Evolutionary conservation across 2,329 filamentous ascomycete species (phyloP).

Genomic region (Pseudogymnoascus sp.): DNA sequence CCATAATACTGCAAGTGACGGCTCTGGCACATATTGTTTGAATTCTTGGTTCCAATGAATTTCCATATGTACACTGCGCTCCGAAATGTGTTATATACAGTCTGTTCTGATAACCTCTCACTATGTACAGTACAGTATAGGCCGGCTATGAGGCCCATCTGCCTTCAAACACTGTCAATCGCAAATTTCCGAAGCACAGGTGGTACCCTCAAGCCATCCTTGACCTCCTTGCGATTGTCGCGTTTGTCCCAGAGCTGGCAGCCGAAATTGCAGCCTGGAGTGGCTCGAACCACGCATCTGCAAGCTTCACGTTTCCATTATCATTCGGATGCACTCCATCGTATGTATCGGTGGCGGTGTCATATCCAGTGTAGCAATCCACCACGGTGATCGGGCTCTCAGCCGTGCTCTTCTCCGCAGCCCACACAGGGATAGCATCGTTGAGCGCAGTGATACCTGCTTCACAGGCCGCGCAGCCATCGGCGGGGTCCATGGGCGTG

Average conservation of each 20-base stretch:
- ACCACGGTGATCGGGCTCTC: conserved; percentile 28
- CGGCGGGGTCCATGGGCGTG: conserved; percentile 26
- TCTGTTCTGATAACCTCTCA: neutral
- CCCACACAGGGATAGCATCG: conserved; percentile 27
- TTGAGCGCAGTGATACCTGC: conserved; percentile 21
- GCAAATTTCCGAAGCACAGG: neutral
- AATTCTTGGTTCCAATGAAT: neutral
- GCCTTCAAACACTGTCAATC: neutral
- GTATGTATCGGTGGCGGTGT: conserved; percentile 22
- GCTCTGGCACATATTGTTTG: neutral
- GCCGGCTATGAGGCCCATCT: neutral
- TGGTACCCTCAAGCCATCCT: neutral
- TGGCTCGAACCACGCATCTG: conserved; percentile 23
- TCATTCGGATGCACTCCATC: conserved; percentile 31
- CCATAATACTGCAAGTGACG: neutral
- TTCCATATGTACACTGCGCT: neutral
- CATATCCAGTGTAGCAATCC: conserved; percentile 29
- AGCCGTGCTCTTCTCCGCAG: conserved; percentile 19
- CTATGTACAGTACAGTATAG: neutral
- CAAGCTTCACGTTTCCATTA: conserved; percentile 25
- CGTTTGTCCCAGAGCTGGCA: neutral
- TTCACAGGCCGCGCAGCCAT: conserved; percentile 22
- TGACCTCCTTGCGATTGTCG: neutral
- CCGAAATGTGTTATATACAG: neutral
- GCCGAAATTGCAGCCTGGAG: neutral